Base-by-base conservation (phyloP, 2,329 filamentous ascomycete species). In the Aspergillus hiratsukae region DNA sequence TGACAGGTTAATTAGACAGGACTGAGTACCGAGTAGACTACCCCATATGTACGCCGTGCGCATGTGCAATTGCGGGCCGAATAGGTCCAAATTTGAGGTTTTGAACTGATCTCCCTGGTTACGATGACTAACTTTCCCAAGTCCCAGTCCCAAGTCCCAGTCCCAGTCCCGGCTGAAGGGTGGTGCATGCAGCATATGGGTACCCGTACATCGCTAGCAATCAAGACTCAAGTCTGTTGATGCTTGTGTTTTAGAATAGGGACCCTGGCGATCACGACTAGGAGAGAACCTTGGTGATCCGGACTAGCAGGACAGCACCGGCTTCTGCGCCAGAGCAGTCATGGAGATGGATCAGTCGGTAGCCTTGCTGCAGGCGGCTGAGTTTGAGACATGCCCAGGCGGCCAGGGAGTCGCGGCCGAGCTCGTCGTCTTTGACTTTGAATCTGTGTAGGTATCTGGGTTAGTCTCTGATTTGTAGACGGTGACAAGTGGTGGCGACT, bases 301-400 rank as follows among this genome's bases (percentile, higher is more conserved):
- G 86, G 29, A 96, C 84, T 57, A 97, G 74, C 51, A 97, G 67
- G 14, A 86, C 80, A 0, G 90, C 91, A 23, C 84, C 81, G 2
- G 83, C 88, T 55, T 84, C 73, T 29, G 80, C 76, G 0, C 90
- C 90, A 59, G 86, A 81, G 27, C 80, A 78, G 68, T 96, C 87
- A 60, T 89, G 80, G 56, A 97, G 76, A 65, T 87, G 88, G 55
- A 97, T 79, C 62, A 96, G 85, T 10, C 91, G 81, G 64, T 89
- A 89, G 0, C 94, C 93, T 35, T 82, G 77, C 58, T 85, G 84
- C 57, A 97, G 73, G 7, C 91, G 83, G 74, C 97, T 91, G 23
- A 97, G 82, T 41, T 91, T 83, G 64, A 96, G 87, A 68, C 91
- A 96, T 1, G 89, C 86, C 94, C 94, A 97, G 2, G 88, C 91